Conservation (phyloP, 2,329 filamentous ascomycete species). For the Phyllachora maydis region DNA sequence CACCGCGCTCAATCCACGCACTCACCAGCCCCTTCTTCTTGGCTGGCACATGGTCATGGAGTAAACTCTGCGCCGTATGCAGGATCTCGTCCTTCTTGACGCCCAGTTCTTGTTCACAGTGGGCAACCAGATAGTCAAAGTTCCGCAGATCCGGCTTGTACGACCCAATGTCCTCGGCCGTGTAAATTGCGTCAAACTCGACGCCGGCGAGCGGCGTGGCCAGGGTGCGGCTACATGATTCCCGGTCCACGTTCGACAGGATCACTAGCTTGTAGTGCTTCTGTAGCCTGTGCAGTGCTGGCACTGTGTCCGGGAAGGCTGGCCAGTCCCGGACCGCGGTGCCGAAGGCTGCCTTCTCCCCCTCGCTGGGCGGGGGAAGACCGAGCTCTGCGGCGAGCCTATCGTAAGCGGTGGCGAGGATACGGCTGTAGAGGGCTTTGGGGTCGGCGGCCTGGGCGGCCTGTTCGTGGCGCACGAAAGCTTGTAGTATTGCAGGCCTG, state of each 20-base stretch:
- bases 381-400: not conserved
- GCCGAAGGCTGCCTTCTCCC: not conserved
- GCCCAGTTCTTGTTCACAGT: not conserved
- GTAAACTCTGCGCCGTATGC: not conserved
- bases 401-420: not conserved
- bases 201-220: not conserved
- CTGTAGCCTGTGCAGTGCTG: not conserved
- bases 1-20: not conserved
- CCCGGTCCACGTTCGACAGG: slow-evolving; percentile 1
- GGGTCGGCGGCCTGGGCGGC: not conserved
- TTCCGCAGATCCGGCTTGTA: slow-evolving; percentile 1
- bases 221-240: not conserved
- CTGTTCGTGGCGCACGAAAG: not conserved
- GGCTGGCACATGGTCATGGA: not conserved
- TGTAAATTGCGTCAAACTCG: slow-evolving; percentile 1
- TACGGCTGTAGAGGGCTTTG: not conserved
- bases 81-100: not conserved
- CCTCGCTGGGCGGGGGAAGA: not conserved
- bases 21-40: not conserved
- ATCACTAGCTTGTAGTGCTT: slow-evolving; percentile 1
- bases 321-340: not conserved
- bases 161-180: not conserved
- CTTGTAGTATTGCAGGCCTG: not conserved
- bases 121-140: not conserved
- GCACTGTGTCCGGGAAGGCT: not conserved